Conservation (phyloP, 352 stramenopile genomes). For the Phytophthora melonis region DNA sequence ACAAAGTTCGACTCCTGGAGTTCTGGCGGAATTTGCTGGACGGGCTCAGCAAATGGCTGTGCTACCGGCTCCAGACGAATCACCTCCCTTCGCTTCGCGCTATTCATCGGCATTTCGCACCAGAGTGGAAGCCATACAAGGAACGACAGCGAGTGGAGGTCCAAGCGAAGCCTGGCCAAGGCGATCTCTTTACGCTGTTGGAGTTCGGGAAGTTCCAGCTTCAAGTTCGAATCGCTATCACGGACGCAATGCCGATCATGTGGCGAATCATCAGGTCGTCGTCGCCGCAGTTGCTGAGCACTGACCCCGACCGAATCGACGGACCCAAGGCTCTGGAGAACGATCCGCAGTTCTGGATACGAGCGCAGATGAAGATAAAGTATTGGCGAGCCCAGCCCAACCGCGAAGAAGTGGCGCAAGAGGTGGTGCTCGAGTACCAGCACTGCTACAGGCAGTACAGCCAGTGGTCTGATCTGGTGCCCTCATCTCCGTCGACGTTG, state of each 20-base stretch:
- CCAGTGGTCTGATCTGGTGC: conserved; percentile 41
- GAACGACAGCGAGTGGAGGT: conserved; percentile 34
- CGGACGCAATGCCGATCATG: conserved; percentile 44
- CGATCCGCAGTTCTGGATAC: conserved; percentile 48
- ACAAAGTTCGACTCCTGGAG: conserved; percentile 48
- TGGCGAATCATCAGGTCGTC: conserved; percentile 56
- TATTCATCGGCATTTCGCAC: conserved; percentile 58
- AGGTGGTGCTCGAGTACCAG: conserved; percentile 48
- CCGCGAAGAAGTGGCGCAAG: conserved; percentile 21
- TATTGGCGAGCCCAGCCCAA: conserved; percentile 35
- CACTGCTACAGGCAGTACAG: conserved; percentile 45
- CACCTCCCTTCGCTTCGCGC: conserved; percentile 50
- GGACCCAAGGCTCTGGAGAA: conserved; percentile 12
- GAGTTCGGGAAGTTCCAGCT: conserved; percentile 51
- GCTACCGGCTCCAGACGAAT: conserved; percentile 25
- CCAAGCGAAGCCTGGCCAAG: conserved; percentile 20
- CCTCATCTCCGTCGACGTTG: conserved; percentile 25
- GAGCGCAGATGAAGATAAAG: conserved; percentile 48
- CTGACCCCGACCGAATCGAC: conserved; percentile 27
- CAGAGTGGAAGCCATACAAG: conserved; percentile 48
- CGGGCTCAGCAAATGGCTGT: conserved; percentile 34
- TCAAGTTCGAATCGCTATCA: conserved; percentile 56
- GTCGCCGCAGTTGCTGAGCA: conserved; percentile 23
- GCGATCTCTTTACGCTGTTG: conserved; percentile 37
- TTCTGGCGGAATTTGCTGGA: conserved; percentile 64